These are phyloP conservation scores for Infundibulicybe gibba DNA, from an alignment of 768 basidiomycete genomes.

Conservation along the genomic window DNA sequence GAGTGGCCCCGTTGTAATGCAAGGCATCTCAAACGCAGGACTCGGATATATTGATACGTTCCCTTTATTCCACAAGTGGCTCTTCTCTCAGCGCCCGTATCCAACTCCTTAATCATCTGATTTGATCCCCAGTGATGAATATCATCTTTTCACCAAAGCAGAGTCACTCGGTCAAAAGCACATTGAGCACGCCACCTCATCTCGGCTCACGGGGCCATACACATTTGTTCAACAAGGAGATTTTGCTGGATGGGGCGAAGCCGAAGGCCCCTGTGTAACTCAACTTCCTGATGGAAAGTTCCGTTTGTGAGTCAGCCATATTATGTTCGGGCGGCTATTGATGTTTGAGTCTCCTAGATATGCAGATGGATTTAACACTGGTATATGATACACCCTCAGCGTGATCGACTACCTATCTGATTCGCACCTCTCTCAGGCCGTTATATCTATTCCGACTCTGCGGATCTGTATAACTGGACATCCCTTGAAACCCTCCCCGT, in stretches of 20 bases:
- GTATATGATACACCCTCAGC: constrained; percentile 5
- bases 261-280: constrained; percentile 28
- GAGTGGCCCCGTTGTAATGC: constrained; percentile 26
- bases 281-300: constrained; percentile 25
- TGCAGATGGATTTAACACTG: constrained; percentile 26
- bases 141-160: constrained; percentile 30
- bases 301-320: constrained; percentile 19
- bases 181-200: constrained; percentile 27
- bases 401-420: not conserved
- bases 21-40: constrained; percentile 29
- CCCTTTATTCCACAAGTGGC: constrained; percentile 28
- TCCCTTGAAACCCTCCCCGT: constrained; percentile 21
- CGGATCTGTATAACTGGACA: constrained; percentile 27
- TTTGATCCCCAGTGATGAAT: constrained; percentile 18
- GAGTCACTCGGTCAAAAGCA: constrained; percentile 26
- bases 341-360: constrained; percentile 12
- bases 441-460: constrained; percentile 31
- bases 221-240: constrained; percentile 27
- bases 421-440: constrained; percentile 15
- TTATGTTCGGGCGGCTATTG: not conserved
- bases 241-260: constrained; percentile 30
- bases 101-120: not conserved
- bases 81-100: not conserved
- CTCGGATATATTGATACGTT: constrained; percentile 32
- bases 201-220: constrained; percentile 28